Percentiles rank a stretch among this genome's conserved stretches.
Conservation (phyloP, 2,329 filamentous ascomycete genomes). For the Colletotrichum sp. region DNA sequence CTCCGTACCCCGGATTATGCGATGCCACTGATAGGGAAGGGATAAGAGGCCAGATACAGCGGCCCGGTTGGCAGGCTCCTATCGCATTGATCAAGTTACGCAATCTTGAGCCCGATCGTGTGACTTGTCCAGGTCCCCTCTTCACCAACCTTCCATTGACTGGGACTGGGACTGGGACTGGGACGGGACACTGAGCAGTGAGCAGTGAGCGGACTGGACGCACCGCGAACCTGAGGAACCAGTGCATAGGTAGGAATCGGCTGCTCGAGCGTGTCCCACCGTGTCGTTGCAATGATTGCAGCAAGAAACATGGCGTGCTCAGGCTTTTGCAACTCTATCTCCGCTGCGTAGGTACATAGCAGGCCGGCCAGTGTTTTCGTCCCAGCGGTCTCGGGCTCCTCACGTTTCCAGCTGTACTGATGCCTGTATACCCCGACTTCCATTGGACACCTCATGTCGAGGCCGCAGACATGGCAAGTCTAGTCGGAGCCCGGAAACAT, state of each 20-base stretch:
- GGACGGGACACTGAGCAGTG: background rate
- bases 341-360: background rate
- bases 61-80: background rate
- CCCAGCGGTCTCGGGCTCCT: background rate
- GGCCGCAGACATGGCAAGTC: background rate
- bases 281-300: background rate
- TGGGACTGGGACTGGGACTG: background rate
- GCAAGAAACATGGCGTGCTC: constrained; percentile 6
- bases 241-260: constrained; percentile 5
- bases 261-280: constrained; percentile 13
- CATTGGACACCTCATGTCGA: background rate
- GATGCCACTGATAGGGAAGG: background rate
- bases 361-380: background rate
- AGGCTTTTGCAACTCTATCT: background rate
- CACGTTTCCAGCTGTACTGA: background rate
- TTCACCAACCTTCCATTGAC: background rate
- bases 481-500: constrained; percentile 1
- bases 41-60: background rate
- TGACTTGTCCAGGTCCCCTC: constrained; percentile 17
- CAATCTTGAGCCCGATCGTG: constrained; percentile 6
- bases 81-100: constrained; percentile 17
- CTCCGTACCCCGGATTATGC: constrained; percentile 13
- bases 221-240: background rate
- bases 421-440: background rate
- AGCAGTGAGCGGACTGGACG: background rate